Conservation (phyloP, 768 basidiomycete species). For the Leccinum obscurum region DNA sequence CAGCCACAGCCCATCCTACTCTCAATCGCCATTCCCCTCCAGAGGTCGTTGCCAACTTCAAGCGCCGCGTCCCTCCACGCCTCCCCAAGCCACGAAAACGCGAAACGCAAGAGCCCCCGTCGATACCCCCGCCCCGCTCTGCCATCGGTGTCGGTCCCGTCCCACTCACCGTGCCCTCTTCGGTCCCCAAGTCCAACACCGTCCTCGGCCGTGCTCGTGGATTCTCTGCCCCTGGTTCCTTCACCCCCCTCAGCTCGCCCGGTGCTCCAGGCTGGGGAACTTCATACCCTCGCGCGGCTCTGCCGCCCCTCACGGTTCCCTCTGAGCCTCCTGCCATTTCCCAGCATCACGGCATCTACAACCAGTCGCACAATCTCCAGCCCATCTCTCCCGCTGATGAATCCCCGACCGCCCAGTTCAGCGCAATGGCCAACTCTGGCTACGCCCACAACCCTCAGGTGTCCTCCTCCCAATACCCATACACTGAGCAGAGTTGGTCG, state of each 20-base stretch:
- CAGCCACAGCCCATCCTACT: slow-evolving; percentile 75
- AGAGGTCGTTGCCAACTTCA: slow-evolving; percentile 91
- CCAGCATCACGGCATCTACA: slow-evolving; percentile 58
- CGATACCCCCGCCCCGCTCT: slow-evolving; percentile 75
- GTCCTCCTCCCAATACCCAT: slow-evolving; percentile 59
- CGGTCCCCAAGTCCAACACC: slow-evolving; percentile 37
- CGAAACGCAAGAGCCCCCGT: slow-evolving; percentile 64
- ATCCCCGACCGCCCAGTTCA: slow-evolving; percentile 51
- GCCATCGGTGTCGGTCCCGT: slow-evolving; percentile 67
- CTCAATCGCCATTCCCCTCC: slow-evolving; percentile 88
- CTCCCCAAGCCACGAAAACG: slow-evolving; percentile 86
- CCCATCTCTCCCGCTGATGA: slow-evolving; percentile 73
- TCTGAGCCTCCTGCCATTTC: slow-evolving; percentile 66
- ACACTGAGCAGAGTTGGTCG: slow-evolving; percentile 61
- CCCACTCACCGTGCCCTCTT: slow-evolving; percentile 59
- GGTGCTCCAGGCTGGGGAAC: slow-evolving; percentile 58
- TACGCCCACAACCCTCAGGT: slow-evolving; percentile 36
- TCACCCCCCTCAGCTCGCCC: slow-evolving; percentile 66
- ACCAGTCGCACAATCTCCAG: slow-evolving; percentile 57
- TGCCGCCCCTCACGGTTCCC: slow-evolving; percentile 84
- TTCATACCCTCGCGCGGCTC: slow-evolving; percentile 58
- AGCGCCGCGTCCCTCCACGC: slow-evolving; percentile 92
- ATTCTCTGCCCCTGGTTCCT: slow-evolving; percentile 82
- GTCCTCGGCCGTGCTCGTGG: slow-evolving; percentile 67
- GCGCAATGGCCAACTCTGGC: slow-evolving; percentile 38